A percentile compares a stretch with the other conserved stretches of the same genome.
Evolutionary conservation across 352 stramenopile genomes (phyloP).

Genomic region (Phytophthora pini): DNA sequence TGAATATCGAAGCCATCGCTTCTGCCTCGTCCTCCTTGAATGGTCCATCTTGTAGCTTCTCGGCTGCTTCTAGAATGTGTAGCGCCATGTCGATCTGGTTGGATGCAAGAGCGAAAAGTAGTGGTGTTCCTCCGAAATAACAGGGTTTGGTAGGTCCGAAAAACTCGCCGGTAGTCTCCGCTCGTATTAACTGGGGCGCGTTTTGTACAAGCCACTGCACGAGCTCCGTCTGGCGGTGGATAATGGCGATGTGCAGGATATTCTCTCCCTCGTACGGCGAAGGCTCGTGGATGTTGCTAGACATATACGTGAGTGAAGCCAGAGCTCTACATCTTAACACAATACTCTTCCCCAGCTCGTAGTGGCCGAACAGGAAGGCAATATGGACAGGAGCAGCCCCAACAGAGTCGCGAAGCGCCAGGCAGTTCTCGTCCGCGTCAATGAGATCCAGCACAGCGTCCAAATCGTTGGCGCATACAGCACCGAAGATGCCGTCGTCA

Average conservation of each 20-base stretch:
- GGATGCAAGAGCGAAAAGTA: constrained; percentile 65
- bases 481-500: constrained; percentile 60
- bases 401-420: constrained; percentile 56
- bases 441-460: constrained; percentile 35
- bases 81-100: constrained; percentile 59
- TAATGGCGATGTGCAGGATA: constrained; percentile 71
- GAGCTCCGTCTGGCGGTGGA: constrained; percentile 49
- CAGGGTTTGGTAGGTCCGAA: constrained; percentile 55
- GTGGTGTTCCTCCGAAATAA: constrained; percentile 67
- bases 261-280: constrained; percentile 72
- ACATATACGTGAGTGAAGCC: constrained; percentile 50
- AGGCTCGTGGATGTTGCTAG: constrained; percentile 32
- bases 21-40: constrained; percentile 9
- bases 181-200: constrained; percentile 47
- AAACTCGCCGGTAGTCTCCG: constrained; percentile 59
- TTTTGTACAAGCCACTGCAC: constrained; percentile 49
- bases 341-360: constrained; percentile 57
- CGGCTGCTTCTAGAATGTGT: constrained; percentile 43
- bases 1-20: constrained; percentile 47
- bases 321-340: constrained; percentile 36
- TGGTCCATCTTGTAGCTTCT: constrained; percentile 26
- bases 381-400: constrained; percentile 58
- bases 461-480: constrained; percentile 56
- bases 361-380: constrained; percentile 67
- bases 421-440: constrained; percentile 38